These are phyloP conservation scores for Schwanniomyces vanrijiae DNA, from an alignment of 805 yeast species.

Conservation along the genomic window DNA sequence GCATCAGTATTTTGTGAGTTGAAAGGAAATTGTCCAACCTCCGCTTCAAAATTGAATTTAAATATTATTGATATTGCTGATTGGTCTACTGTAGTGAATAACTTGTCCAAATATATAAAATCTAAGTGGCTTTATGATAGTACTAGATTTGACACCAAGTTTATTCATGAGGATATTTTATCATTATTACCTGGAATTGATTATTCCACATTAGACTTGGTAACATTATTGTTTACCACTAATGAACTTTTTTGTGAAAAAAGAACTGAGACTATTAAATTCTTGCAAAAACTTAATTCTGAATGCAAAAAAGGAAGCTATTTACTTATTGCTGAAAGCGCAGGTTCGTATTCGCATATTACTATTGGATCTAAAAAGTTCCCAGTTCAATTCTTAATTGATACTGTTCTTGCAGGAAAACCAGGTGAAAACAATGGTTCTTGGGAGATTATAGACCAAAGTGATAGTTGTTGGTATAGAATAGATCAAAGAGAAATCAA, in stretches of 20 bases:
- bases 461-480: constrained; percentile 85
- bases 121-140: constrained; percentile 52
- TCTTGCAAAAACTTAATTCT: constrained; percentile 53
- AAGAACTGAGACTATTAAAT: constrained; percentile 56
- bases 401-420: constrained; percentile 63
- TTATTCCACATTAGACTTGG: constrained; percentile 38
- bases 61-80: constrained; percentile 75
- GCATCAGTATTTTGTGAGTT: constrained; percentile 54
- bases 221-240: constrained; percentile 81
- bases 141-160: constrained; percentile 26
- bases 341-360: constrained; percentile 85
- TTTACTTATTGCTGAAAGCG: constrained; percentile 77
- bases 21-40: constrained; percentile 33
- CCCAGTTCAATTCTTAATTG: constrained; percentile 80
- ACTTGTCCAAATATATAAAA: constrained; percentile 44
- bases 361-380: constrained; percentile 72
- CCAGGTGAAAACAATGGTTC: constrained; percentile 42
- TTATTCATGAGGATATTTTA: constrained; percentile 32
- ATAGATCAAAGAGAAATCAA: constrained; percentile 46
- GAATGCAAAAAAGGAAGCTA: constrained; percentile 57
- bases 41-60: constrained; percentile 40
- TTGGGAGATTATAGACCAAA: constrained; percentile 66
- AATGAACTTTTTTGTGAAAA: constrained; percentile 80
- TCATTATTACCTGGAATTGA: constrained; percentile 6
- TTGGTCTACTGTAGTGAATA: constrained; percentile 59